phyloP scores from a whole-genome alignment of 129 eudicot species.

The Centella asiatica region DNA sequence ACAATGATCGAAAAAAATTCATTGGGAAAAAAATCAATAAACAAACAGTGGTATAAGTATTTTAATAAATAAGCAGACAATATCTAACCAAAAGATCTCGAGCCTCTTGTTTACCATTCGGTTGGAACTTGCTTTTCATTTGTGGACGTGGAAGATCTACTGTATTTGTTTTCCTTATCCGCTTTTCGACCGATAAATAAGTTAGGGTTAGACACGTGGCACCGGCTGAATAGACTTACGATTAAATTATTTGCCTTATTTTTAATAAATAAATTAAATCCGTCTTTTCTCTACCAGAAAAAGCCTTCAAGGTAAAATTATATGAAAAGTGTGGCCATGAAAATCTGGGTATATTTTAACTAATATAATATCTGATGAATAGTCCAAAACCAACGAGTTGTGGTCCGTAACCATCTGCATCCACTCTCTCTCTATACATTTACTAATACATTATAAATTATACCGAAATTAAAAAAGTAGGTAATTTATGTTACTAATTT shows the following conservation, averaged over 20 bases:
- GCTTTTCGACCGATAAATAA: too few species aligned
- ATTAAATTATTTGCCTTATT: too few species aligned
- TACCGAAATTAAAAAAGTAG: too few species aligned
- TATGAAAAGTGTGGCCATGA: conserved; percentile 1
- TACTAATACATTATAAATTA: background rate
- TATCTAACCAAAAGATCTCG: conserved; percentile 6
- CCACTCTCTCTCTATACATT: background rate
- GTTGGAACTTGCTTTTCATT: background rate
- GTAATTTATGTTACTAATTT: too few species aligned
- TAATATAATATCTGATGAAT: background rate
- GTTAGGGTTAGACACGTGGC: background rate
- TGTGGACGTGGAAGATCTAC: background rate
- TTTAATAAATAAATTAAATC: too few species aligned
- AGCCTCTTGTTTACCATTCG: background rate
- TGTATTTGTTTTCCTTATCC: too few species aligned
- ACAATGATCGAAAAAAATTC: too few species aligned
- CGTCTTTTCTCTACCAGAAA: background rate
- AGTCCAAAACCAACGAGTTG: background rate
- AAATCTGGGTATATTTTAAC: background rate
- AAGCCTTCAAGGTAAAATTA: background rate
- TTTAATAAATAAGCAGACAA: conserved; percentile 3
- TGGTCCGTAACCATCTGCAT: background rate
- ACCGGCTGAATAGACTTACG: background rate
- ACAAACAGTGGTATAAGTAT: too few species aligned
- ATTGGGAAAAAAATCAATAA: too few species aligned